Base-by-base conservation (phyloP, 169 alveolate species). In the Plasmodium coatneyi region DNA sequence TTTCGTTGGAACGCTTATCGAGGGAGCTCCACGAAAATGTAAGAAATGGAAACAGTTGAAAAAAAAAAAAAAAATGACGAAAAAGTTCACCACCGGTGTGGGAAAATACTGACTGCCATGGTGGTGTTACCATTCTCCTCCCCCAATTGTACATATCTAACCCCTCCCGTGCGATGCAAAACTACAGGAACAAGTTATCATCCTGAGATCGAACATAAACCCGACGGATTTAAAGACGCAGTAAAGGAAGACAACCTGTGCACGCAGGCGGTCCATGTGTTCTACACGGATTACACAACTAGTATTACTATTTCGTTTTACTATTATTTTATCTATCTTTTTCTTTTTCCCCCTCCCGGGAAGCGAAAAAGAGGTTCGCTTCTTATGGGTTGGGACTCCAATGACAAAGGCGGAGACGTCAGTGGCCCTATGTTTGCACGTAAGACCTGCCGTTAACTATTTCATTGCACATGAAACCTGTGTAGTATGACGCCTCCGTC, bases 341-440 rank as follows among this genome's bases (percentile, higher is more conserved):
- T 34, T 10, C 7, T 9, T 19, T 16, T 22, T 14, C 71, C 54
- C 54, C 39, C 70, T 56, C 66, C 49, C 43, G 60, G 30, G 46
- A 16, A 87, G 93, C 71, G 93, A 87, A 60, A 78, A 87, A 16
- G 90, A 87, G 71, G 93, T 87, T 80, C 93, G 93, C 43, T 87
- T 87, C 32, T 49, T 87, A 49, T 87, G 93, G 93, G 93, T 87
- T 25, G 93, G 83, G 3, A 56, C 82, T 1, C 93, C 93, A 7
- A 87, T 87, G 93, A 32, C 80, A 36, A 87, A 87, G 82, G 83
- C 70, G 3, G 93, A 79, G 10, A 41, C 30, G 39, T n/a, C 93
- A 5, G 36, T 80, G 25, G 70, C 80, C 60, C 72, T 87, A 79
- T 87, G 93, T 39, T 79, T 87, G 16, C 93, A 87, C 54, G 93